Evolutionary conservation across 208 protist genomes (phyloP).

Genomic region (Leishmania tropica): DNA sequence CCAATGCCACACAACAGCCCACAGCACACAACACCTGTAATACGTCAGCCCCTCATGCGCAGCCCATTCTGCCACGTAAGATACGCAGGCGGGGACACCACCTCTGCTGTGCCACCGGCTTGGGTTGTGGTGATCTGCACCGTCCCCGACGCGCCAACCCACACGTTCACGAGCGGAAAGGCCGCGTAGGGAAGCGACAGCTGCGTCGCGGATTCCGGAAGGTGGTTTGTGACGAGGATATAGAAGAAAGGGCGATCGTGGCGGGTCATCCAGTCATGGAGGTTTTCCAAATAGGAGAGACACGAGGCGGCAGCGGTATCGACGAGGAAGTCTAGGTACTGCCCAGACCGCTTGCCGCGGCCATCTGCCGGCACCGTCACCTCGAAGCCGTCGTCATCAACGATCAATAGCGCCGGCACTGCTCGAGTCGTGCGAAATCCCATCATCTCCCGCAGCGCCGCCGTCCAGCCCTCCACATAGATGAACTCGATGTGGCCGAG

Average conservation of each 20-base stretch:
- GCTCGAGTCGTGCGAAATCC: constrained; percentile 19
- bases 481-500: constrained; percentile 64
- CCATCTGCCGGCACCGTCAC: constrained; percentile 4
- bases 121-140: constrained; percentile 44
- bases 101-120: constrained; percentile 11
- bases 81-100: constrained; percentile 14
- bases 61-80: constrained; percentile 51
- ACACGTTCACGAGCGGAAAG: constrained; percentile 56
- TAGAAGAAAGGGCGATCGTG: constrained; percentile 37
- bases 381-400: constrained; percentile 65
- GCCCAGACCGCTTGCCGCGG: not conserved
- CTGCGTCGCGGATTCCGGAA: constrained; percentile 18
- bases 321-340: constrained; percentile 16
- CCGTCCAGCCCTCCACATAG: constrained; percentile 44
- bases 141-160: constrained; percentile 41
- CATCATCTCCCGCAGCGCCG: constrained; percentile 46
- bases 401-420: constrained; percentile 44
- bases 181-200: constrained; percentile 45
- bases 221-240: constrained; percentile 47
- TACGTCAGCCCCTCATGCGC: not conserved
- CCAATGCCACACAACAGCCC: not conserved
- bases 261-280: constrained; percentile 36
- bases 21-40: not conserved
- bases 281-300: constrained; percentile 46
- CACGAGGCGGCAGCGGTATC: constrained; percentile 15